These are phyloP conservation scores for Hanseniaspora singularis DNA, from an alignment of 805 yeast genomes.

Conservation along the genomic window DNA sequence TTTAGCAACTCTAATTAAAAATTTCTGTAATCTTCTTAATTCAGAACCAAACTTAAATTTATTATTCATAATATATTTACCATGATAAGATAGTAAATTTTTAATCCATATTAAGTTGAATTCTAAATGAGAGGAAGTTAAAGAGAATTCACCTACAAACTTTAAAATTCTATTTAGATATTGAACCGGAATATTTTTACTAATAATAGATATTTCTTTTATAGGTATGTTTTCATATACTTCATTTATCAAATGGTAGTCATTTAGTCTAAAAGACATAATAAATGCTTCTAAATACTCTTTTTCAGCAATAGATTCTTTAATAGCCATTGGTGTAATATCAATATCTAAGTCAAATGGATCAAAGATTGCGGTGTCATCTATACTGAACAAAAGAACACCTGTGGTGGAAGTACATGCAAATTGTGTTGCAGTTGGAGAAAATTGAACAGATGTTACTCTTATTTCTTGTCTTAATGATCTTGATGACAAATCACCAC, in stretches of 20 bases:
- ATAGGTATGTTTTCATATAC: slow-evolving; percentile 64
- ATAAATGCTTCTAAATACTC: slow-evolving; percentile 64
- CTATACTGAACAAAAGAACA: slow-evolving; percentile 65
- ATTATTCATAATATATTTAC: slow-evolving; percentile 53
- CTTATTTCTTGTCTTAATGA: slow-evolving; percentile 70
- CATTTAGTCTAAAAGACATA: slow-evolving; percentile 90
- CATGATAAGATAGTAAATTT: slow-evolving; percentile 57
- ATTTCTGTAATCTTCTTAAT: slow-evolving; percentile 60
- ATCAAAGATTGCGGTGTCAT: slow-evolving; percentile 65
- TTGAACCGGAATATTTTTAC: slow-evolving; percentile 60
- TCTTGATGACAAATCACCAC: slow-evolving; percentile 68
- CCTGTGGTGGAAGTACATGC: slow-evolving; percentile 97
- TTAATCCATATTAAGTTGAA: slow-evolving; percentile 75
- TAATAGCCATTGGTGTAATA: slow-evolving; percentile 68
- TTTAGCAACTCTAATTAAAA: slow-evolving; percentile 60
- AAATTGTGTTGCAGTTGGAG: slow-evolving; percentile 83
- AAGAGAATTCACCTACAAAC: slow-evolving; percentile 56
- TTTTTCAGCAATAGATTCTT: slow-evolving; percentile 45
- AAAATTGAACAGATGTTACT: slow-evolving; percentile 64
- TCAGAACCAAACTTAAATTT: slow-evolving; percentile 52
- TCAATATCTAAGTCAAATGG: slow-evolving; percentile 92
- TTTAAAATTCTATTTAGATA: slow-evolving; percentile 56
- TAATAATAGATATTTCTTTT: slow-evolving; percentile 55
- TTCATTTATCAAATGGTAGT: slow-evolving; percentile 53
- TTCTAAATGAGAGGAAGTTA: slow-evolving; percentile 73